Conservation (phyloP, 2,329 filamentous ascomycete genomes). For the Hymenoscyphus fraxineus region DNA sequence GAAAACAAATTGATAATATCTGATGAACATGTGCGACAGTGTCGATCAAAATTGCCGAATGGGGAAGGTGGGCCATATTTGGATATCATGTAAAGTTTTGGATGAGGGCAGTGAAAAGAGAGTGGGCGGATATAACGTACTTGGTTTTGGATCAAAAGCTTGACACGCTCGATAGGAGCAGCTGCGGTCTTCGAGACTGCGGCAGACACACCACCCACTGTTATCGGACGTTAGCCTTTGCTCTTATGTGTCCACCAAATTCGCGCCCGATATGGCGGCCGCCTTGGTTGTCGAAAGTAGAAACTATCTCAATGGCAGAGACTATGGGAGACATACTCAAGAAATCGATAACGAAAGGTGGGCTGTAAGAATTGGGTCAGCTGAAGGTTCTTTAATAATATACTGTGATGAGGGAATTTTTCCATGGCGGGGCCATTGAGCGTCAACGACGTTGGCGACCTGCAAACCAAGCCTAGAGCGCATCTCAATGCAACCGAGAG, state of each 20-base stretch:
- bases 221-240: conserved; percentile 35
- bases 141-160: conserved; percentile 99
- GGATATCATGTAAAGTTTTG: conserved; percentile 14
- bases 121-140: conserved; percentile 52
- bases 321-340: conserved; percentile 71
- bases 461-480: conserved; percentile 10
- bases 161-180: conserved; percentile 99
- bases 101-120: conserved; percentile 3
- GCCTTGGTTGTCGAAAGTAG: conserved; percentile 15
- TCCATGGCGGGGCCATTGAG: conserved; percentile 25
- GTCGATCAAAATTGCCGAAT: background rate
- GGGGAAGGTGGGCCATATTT: conserved; percentile 21
- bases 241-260: conserved; percentile 8
- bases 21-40: background rate
- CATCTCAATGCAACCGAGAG: conserved; percentile 18
- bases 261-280: conserved; percentile 12
- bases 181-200: conserved; percentile 99
- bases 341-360: conserved; percentile 91
- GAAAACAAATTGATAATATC: background rate
- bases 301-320: conserved; percentile 13
- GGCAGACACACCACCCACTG: conserved; percentile 99
- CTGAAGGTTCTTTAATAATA: conserved; percentile 13
- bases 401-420: conserved; percentile 16
- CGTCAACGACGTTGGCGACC: conserved; percentile 20
- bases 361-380: conserved; percentile 48